Evolutionary conservation across 2,329 filamentous ascomycete genomes (phyloP).

Genomic region (Anisogramma anomala): DNA sequence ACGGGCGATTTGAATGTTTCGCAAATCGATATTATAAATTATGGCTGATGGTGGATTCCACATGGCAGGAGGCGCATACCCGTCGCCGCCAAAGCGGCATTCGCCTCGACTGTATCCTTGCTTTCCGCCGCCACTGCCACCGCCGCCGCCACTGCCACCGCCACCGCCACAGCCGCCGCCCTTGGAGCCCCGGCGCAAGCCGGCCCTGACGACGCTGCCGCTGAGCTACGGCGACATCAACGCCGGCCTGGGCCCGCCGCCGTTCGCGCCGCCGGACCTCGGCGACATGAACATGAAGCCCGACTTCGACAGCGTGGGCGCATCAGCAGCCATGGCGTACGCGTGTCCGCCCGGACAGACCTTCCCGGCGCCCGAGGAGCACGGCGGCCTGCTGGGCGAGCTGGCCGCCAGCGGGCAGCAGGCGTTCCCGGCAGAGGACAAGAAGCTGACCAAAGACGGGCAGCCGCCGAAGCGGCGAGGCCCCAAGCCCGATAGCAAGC

Average conservation of each 20-base stretch:
- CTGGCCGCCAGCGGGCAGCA: constrained; percentile 51
- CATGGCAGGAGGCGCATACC: constrained; percentile 6
- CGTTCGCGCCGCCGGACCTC: not conserved
- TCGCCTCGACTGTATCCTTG: constrained; percentile 1
- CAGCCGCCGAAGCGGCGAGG: constrained; percentile 80
- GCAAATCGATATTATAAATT: too few species aligned
- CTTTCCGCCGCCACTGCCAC: not conserved
- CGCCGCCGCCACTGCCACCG: too few species aligned
- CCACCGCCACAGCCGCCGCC: not conserved
- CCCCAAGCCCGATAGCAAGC: constrained; percentile 93
- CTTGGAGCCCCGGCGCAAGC: not conserved
- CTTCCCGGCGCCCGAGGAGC: constrained; percentile 17
- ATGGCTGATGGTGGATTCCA: constrained; percentile 11
- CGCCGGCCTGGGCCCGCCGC: too few species aligned
- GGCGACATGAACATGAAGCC: constrained; percentile 7
- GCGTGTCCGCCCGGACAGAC: constrained; percentile 4
- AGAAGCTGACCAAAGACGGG: constrained; percentile 74
- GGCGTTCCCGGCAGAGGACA: constrained; percentile 59
- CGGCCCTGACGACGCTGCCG: not conserved
- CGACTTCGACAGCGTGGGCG: constrained; percentile 9
- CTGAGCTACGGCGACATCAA: not conserved
- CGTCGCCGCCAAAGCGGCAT: not conserved
- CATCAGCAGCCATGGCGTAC: constrained; percentile 9
- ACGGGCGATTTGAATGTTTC: too few species aligned
- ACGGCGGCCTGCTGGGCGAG: constrained; percentile 29